Evolutionary conservation across 495 filamentous ascomycete genomes (phyloP), one percentile per base, ranked within the genome.

Genomic region (Penicillium verhagenii): DNA sequence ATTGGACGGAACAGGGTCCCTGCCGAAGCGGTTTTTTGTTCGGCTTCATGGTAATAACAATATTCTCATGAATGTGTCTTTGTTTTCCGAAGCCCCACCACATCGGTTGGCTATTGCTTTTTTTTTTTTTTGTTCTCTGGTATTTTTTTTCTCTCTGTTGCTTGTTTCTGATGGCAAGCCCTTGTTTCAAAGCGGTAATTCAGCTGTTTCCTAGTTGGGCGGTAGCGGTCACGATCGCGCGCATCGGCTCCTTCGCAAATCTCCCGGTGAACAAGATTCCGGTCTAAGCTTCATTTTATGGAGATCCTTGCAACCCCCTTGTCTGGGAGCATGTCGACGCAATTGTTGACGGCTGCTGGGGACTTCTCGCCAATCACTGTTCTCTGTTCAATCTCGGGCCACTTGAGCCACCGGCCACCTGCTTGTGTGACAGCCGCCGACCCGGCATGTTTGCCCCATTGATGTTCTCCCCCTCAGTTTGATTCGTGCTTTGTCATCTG

Each of bases 341-440:
- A 43, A 49, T 35, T 49, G 54, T 49, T 53, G 28, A 37, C 39
- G 46, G 23, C 33, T 43, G 40, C 16, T 14, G 47, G 51, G 23
- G 23, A 45, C 16, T 2, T 39, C 38, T 33, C 28, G 23, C 48
- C 52, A 61, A 58, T 59, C 49, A 52, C 26, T 29, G 26, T 44
- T 21, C 19, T 38, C 21, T n/a, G 42, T 64, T 61, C 57, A 19
- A 56, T 45, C 35, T 53, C 58, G 60, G 55, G 10, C 64, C 44
- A 66, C 50, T n/a, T 29, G n/a, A 44, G 52, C 42, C 56, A 60
- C 57, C 23, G 13, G 48, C 13, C 11, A 10, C 64, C 64, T 43
- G 50, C 52, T 31, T 61, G 64, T 66, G 53, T 56, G 54, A 66
- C 64, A 54, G 51, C 31, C 46, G 19, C 50, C 21, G 52, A 54